Conservation (phyloP, 1,284 basidiomycete species). For the Cryptococcus amylolentus region DNA sequence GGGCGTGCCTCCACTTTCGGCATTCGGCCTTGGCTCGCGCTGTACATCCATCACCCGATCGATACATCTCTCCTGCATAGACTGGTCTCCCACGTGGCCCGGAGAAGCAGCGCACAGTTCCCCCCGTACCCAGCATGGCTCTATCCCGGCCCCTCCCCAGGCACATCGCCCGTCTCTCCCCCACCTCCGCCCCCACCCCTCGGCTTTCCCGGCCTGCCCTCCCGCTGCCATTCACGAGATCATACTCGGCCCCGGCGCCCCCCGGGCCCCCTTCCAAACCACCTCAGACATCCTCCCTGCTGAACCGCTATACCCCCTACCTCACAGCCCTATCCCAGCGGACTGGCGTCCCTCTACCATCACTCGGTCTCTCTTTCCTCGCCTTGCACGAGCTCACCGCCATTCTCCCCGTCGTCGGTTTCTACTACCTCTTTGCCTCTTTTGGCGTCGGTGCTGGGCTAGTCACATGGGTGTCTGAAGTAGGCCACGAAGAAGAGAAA, state of each 20-base stretch:
- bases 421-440: slow-evolving; percentile 69
- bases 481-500: slow-evolving; percentile 4
- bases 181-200: neutral
- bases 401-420: slow-evolving; percentile 66
- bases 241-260: neutral
- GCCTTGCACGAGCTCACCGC: slow-evolving; percentile 86
- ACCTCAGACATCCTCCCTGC: slow-evolving; percentile 9
- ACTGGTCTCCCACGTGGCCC: too few species aligned
- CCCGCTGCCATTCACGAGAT: neutral
- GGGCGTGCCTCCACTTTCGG: too few species aligned
- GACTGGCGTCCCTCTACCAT: slow-evolving; percentile 60
- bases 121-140: too few species aligned
- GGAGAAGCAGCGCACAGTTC: too few species aligned
- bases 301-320: slow-evolving; percentile 28
- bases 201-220: neutral
- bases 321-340: slow-evolving; percentile 29
- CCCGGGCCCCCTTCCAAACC: neutral
- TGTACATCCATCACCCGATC: too few species aligned
- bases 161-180: too few species aligned
- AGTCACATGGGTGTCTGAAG: slow-evolving; percentile 51
- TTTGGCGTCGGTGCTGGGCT: slow-evolving; percentile 69
- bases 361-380: slow-evolving; percentile 72
- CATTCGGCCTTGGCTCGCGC: too few species aligned
- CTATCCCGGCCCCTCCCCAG: too few species aligned
- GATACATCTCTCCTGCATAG: too few species aligned